phyloP scores from a whole-genome alignment of 495 filamentous ascomycete genomes.

The Gamarada debralockiae region DNA sequence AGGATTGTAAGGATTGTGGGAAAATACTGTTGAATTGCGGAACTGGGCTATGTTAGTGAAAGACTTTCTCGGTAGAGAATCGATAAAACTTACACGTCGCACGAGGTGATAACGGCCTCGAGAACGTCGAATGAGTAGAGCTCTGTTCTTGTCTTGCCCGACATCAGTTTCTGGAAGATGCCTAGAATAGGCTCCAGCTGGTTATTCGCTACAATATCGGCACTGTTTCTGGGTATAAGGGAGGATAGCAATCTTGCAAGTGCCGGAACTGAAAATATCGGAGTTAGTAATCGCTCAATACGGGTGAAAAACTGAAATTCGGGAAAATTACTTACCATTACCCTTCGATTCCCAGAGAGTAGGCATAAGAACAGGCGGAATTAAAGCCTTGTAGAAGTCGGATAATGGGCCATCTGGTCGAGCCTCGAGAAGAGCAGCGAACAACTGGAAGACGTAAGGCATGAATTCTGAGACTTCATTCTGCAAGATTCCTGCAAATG shows the following conservation, averaged over 20 bases:
- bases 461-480: constrained; percentile 83
- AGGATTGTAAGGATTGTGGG: constrained; percentile 74
- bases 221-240: constrained; percentile 71
- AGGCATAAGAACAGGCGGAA: constrained; percentile 70
- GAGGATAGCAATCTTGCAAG: constrained; percentile 80
- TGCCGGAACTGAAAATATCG: constrained; percentile 54
- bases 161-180: constrained; percentile 87
- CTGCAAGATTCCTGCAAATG: constrained; percentile 70
- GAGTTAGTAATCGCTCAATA: too few species aligned
- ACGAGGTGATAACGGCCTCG: constrained; percentile 68
- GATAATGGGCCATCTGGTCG: constrained; percentile 71
- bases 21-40: constrained; percentile 71
- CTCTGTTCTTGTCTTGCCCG: constrained; percentile 63
- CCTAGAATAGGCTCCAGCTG: constrained; percentile 77
- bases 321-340: constrained; percentile 47
- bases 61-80: too few species aligned
- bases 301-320: too few species aligned
- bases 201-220: constrained; percentile 67
- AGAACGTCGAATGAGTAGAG: constrained; percentile 83
- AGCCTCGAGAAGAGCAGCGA: constrained; percentile 81
- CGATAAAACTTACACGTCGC: constrained; percentile 66
- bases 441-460: constrained; percentile 95
- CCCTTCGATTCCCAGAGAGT: constrained; percentile 83
- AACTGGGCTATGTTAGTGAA: constrained; percentile 36
- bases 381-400: constrained; percentile 69